Conservation (phyloP, 1,284 basidiomycete genomes). For the Rhodotorula sp. region DNA sequence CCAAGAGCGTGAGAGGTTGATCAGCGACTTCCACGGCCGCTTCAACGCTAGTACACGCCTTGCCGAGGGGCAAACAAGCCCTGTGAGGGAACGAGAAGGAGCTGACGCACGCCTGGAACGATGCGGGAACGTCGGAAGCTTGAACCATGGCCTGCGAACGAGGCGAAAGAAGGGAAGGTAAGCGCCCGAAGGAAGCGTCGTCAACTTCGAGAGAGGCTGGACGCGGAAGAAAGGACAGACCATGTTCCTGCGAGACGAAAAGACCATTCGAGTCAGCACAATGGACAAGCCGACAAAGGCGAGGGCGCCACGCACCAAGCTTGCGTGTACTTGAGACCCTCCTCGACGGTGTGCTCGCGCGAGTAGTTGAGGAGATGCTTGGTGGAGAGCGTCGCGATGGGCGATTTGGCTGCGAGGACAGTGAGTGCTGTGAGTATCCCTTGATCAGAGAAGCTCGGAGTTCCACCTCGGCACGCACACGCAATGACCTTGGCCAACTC, state of each 20-base stretch:
- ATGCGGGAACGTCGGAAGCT: conserved; percentile 26
- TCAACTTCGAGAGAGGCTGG: too few species aligned
- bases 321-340: conserved; percentile 52
- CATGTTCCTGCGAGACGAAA: conserved; percentile 32
- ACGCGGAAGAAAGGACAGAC: conserved; percentile 7
- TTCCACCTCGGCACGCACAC: conserved; percentile 11
- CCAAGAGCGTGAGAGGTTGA: too few species aligned
- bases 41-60: too few species aligned
- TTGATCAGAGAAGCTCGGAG: too few species aligned
- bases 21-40: too few species aligned
- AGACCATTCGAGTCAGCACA: not conserved
- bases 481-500: conserved; percentile 68
- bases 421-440: not conserved
- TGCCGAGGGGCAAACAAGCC: too few species aligned
- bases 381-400: conserved; percentile 75
- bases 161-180: not conserved
- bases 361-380: conserved; percentile 63
- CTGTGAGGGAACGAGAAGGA: too few species aligned
- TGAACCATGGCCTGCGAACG: conserved; percentile 32
- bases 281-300: too few species aligned
- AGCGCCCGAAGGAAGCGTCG: not conserved
- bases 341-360: conserved; percentile 59
- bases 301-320: conserved; percentile 20
- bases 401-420: conserved; percentile 59
- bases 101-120: conserved; percentile 31